These are phyloP conservation scores for Hypoxylon trugodes DNA, from an alignment of 495 filamentous ascomycete species.

Conservation along the genomic window DNA sequence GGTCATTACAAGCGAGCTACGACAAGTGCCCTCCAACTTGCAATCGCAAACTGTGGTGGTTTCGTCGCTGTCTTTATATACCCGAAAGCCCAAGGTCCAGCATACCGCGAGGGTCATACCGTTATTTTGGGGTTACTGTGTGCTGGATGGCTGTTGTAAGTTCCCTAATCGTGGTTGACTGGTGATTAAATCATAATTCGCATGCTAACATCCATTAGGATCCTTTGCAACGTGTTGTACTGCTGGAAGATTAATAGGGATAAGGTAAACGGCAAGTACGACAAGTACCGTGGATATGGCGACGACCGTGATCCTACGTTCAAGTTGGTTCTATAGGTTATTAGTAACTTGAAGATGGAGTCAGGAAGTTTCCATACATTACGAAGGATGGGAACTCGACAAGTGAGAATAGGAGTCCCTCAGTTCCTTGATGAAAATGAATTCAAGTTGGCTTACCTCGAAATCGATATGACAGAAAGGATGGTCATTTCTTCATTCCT, in stretches of 20 bases:
- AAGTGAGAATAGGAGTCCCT: no score
- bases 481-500: constrained; percentile 2
- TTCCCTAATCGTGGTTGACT: constrained; percentile 14
- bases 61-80: constrained; percentile 68
- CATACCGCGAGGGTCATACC: constrained; percentile 63
- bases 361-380: not conserved
- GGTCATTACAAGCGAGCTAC: constrained; percentile 58
- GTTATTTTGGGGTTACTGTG: constrained; percentile 65
- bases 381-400: not conserved
- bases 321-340: constrained; percentile 63
- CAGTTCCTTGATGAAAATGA: not conserved
- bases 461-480: not conserved
- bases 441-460: constrained; percentile 1
- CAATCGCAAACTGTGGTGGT: constrained; percentile 59
- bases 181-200: not conserved
- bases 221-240: constrained; percentile 70
- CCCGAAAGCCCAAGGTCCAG: constrained; percentile 58
- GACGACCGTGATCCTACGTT: constrained; percentile 75
- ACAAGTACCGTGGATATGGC: constrained; percentile 62
- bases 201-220: constrained; percentile 53
- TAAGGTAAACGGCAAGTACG: constrained; percentile 70
- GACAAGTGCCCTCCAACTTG: constrained; percentile 56
- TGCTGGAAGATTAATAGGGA: constrained; percentile 72
- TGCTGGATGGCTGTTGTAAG: constrained; percentile 72
- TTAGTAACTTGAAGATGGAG: not conserved